Evolutionary conservation across 129 eudicot species (phyloP).

Genomic region (Tagetes patula): DNA sequence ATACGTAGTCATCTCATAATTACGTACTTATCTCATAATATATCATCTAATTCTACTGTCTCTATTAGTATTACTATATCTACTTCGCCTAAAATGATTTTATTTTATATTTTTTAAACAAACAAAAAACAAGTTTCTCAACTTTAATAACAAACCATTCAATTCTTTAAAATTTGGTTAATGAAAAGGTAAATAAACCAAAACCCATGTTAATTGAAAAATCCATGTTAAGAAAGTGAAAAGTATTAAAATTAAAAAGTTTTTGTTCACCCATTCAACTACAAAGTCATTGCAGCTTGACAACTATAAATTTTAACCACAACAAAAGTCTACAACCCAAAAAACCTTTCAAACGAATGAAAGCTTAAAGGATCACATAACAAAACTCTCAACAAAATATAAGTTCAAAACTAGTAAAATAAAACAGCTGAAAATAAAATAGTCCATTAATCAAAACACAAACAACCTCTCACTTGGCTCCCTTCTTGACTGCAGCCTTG

Average conservation of each 20-base stretch:
- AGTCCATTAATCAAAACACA: constrained; percentile 20
- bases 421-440: constrained; percentile 8
- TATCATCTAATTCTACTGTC: no score
- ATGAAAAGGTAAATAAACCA: no score
- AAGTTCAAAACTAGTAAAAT: constrained; percentile 33
- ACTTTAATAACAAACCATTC: no score
- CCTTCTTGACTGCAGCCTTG: constrained; percentile 51
- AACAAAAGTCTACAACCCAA: constrained; percentile 29
- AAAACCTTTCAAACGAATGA: constrained; percentile 15
- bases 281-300: constrained; percentile 25
- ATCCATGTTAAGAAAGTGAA: background rate
- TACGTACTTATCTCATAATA: no score
- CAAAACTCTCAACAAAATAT: constrained; percentile 33
- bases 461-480: constrained; percentile 39
- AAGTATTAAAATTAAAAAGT: background rate
- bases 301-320: constrained; percentile 30
- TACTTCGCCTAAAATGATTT: no score
- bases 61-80: no score
- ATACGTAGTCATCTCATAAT: no score
- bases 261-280: constrained; percentile 20
- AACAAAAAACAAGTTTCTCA: no score
- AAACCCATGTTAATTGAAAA: no score
- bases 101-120: no score
- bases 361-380: constrained; percentile 14
- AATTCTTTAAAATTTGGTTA: no score